phyloP scores from a whole-genome alignment of 129 eudicot species.

The Pseudognaphalium luteoalbum region DNA sequence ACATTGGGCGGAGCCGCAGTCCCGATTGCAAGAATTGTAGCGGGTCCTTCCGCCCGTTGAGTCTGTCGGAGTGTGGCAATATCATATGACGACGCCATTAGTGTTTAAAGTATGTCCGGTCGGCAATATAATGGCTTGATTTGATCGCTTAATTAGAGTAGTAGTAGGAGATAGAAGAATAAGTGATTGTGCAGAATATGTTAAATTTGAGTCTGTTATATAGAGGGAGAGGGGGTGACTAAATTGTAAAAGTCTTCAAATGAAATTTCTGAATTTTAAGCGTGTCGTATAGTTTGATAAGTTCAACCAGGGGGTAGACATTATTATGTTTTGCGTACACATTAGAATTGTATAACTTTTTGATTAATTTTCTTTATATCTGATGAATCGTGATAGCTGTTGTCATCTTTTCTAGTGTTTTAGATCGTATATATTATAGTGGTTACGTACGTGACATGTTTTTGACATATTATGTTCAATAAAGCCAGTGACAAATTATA shows the following conservation, averaged over 20 bases:
- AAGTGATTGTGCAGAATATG: not conserved
- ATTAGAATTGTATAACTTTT: no score
- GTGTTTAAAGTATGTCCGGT: not conserved
- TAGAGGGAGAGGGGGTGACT: not conserved
- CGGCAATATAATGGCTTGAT: not conserved
- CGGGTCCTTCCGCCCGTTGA: constrained; percentile 60
- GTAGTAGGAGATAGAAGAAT: not conserved
- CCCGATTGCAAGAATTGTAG: constrained; percentile 59
- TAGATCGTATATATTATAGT: no score
- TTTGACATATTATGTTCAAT: no score
- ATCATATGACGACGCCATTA: constrained; percentile 26
- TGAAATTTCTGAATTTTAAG: no score
- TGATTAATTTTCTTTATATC: no score
- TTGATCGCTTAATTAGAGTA: not conserved
- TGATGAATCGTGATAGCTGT: no score
- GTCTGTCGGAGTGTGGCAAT: constrained; percentile 39
- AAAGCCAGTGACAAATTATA: no score
- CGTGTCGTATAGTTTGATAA: no score
- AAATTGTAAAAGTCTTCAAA: not conserved
- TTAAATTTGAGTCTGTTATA: constrained; percentile 2
- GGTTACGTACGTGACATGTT: no score
- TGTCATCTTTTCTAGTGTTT: no score
- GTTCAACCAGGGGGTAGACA: no score
- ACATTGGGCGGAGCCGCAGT: constrained; percentile 48
- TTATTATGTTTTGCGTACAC: no score